phyloP scores from a whole-genome alignment of 164 flowering plant species.

The Piper longum region DNA sequence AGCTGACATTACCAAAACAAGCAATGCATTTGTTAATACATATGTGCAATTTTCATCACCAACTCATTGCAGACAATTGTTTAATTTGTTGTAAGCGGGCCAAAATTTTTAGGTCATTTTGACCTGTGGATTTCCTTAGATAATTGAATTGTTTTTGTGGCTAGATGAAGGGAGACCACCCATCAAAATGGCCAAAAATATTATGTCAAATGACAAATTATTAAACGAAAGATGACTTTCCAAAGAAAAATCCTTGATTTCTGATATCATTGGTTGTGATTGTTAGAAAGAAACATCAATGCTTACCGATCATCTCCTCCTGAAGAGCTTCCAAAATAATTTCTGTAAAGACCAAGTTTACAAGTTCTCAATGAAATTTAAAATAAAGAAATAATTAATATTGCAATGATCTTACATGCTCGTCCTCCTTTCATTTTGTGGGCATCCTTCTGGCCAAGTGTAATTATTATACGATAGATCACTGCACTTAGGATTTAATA shows the following conservation, averaged over 20 bases:
- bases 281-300: neutral
- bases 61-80: neutral
- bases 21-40: neutral
- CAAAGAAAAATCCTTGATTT: too few species aligned
- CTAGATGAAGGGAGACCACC: too few species aligned
- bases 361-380: too few species aligned
- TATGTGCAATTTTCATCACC: too few species aligned
- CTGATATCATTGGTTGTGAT: neutral
- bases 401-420: neutral
- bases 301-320: neutral
- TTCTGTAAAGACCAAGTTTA: neutral
- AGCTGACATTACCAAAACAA: neutral
- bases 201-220: too few species aligned
- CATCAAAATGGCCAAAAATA: too few species aligned
- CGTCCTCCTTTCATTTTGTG: neutral
- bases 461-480: conserved; percentile 2
- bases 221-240: too few species aligned
- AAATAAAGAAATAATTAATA: neutral
- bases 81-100: neutral
- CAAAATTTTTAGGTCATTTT: too few species aligned
- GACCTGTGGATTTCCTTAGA: too few species aligned
- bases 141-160: too few species aligned
- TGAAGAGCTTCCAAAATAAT: neutral
- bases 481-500: neutral
- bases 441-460: neutral